phyloP scores from a whole-genome alignment of 164 flowering plant genomes.

The Dillenia suffruticosa region DNA sequence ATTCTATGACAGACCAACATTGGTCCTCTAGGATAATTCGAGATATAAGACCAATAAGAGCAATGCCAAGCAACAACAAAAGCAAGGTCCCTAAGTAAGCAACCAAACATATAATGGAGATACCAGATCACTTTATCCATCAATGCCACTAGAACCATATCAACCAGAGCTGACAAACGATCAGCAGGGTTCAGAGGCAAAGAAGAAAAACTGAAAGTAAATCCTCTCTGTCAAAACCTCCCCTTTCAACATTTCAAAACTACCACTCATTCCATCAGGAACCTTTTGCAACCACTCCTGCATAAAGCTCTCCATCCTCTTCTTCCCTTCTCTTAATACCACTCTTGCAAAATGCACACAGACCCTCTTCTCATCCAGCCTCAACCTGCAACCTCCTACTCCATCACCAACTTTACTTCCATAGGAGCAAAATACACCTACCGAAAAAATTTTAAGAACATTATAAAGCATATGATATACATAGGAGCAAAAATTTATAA shows the following conservation, averaged over 20 bases:
- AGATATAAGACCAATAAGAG: too few species aligned
- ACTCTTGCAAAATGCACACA: slow-evolving; percentile 72
- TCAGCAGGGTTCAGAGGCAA: slow-evolving; percentile 73
- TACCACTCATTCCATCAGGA: slow-evolving; percentile 62
- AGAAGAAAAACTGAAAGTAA: slow-evolving; percentile 59
- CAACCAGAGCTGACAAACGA: slow-evolving; percentile 57
- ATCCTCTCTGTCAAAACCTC: slow-evolving; percentile 77
- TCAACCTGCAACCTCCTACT: slow-evolving; percentile 38
- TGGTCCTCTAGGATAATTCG: too few species aligned
- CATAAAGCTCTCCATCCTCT: slow-evolving; percentile 68
- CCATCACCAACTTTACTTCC: slow-evolving; percentile 42
- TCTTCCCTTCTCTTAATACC: slow-evolving; percentile 56
- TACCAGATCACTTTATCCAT: too few species aligned
- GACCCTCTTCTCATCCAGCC: slow-evolving; percentile 57
- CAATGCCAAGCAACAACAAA: too few species aligned
- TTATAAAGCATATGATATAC: too few species aligned
- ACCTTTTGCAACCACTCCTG: slow-evolving; percentile 60
- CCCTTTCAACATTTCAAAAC: slow-evolving; percentile 83
- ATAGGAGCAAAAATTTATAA: too few species aligned
- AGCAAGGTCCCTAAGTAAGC: too few species aligned
- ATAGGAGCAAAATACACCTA: too few species aligned
- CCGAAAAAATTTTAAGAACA: too few species aligned
- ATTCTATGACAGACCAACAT: too few species aligned
- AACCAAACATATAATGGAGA: too few species aligned
- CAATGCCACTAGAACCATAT: too few species aligned